Conservation (phyloP, 768 basidiomycete species). For the Coprinellus micaceus region DNA sequence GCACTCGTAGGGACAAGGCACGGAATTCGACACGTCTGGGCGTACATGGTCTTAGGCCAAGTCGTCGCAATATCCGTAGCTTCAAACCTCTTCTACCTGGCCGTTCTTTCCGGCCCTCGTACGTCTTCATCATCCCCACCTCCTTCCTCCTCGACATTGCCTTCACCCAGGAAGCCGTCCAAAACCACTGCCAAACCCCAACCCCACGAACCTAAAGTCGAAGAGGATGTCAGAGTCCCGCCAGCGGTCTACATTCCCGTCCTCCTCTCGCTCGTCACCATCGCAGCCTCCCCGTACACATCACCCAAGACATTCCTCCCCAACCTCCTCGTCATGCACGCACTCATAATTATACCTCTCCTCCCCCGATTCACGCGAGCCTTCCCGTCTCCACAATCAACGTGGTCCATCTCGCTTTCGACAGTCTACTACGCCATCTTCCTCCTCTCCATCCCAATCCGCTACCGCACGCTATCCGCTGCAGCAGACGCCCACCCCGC, state of each 20-base stretch:
- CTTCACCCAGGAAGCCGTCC: too few species aligned
- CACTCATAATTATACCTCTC: constrained; percentile 51
- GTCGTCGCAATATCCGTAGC: constrained; percentile 68
- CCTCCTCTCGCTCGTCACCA: constrained; percentile 41
- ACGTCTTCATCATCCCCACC: constrained; percentile 26
- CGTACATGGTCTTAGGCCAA: constrained; percentile 72
- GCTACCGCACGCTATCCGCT: constrained; percentile 27
- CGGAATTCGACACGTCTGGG: constrained; percentile 51
- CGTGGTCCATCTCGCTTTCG: constrained; percentile 21
- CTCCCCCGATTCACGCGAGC: constrained; percentile 23
- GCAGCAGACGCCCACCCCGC: constrained; percentile 20
- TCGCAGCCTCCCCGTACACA: constrained; percentile 43
- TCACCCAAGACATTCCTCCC: constrained; percentile 45
- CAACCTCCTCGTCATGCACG: constrained; percentile 62
- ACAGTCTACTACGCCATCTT: constrained; percentile 37
- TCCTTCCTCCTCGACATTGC: constrained; percentile 3
- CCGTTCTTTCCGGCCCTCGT: constrained; percentile 26
- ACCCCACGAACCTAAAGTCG: not conserved
- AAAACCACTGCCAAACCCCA: constrained; percentile 2
- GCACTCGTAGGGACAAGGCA: constrained; percentile 28
- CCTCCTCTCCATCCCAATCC: constrained; percentile 30
- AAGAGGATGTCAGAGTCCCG: constrained; percentile 7
- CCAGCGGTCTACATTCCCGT: constrained; percentile 39
- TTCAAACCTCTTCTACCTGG: constrained; percentile 58
- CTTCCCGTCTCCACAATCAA: constrained; percentile 3